Percentiles rank a stretch among this genome's conserved stretches.
phyloP scores from a whole-genome alignment of 306 rosid genomes.

The Canavalia ensiformis region DNA sequence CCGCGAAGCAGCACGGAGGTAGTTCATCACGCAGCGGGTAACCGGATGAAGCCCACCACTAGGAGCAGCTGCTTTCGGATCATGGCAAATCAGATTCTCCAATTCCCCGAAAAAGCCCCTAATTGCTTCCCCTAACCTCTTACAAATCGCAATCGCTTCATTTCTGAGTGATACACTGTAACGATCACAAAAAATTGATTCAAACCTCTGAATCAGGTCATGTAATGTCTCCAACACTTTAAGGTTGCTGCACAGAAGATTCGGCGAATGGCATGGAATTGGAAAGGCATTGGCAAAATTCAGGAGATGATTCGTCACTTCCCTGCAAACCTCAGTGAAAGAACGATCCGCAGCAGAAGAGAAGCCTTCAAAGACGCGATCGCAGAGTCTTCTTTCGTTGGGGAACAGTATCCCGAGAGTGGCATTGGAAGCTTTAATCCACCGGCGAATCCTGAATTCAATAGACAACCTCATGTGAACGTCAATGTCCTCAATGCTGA shows the following conservation, averaged over 20 bases:
- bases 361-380: slow-evolving; percentile 66
- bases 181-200: slow-evolving; percentile 59
- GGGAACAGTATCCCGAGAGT: slow-evolving; percentile 66
- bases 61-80: neutral
- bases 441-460: slow-evolving; percentile 60
- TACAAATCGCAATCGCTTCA: neutral
- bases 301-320: slow-evolving; percentile 64
- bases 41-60: neutral
- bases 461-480: neutral
- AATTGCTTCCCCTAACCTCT: neutral
- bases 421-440: slow-evolving; percentile 63
- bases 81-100: slow-evolving; percentile 57
- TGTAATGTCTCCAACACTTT: slow-evolving; percentile 65
- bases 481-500: slow-evolving; percentile 67
- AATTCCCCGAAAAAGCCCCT: neutral
- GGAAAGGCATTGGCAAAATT: slow-evolving; percentile 59
- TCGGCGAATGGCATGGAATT: slow-evolving; percentile 61
- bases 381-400: slow-evolving; percentile 70
- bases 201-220: slow-evolving; percentile 67
- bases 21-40: too few relatives aligned
- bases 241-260: slow-evolving; percentile 53
- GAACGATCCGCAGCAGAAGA: slow-evolving; percentile 64
- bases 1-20: neutral
- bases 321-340: slow-evolving; percentile 78
- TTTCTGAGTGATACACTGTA: neutral